Evolutionary conservation across 148 eudicot genomes (phyloP).

Genomic region (Rhododendron vialii): DNA sequence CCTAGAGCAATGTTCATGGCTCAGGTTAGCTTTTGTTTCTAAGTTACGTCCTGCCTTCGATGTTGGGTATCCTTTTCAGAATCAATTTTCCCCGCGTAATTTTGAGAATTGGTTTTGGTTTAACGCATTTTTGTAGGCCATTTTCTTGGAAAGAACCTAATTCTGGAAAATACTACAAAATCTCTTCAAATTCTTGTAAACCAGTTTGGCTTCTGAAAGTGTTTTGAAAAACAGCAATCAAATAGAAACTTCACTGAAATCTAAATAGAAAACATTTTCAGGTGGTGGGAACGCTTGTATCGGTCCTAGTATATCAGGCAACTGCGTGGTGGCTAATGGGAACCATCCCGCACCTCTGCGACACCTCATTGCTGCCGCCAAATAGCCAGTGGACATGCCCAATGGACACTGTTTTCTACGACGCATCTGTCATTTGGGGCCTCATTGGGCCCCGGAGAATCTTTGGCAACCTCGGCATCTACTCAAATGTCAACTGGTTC

Average conservation of each 20-base stretch:
- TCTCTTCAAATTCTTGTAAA: background rate
- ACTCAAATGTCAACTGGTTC: slow-evolving; percentile 49
- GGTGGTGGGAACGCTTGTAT: slow-evolving; percentile 54
- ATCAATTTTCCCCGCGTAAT: background rate
- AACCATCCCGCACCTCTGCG: slow-evolving; percentile 55
- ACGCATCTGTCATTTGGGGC: slow-evolving; percentile 80
- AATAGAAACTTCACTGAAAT: background rate
- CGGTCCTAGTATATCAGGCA: slow-evolving; percentile 54
- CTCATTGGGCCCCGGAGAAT: slow-evolving; percentile 66
- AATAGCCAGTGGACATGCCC: slow-evolving; percentile 71
- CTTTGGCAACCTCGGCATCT: slow-evolving; percentile 61
- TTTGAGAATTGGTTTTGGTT: background rate
- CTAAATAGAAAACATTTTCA: slow-evolving; percentile 5
- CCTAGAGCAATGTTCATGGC: slow-evolving; percentile 77
- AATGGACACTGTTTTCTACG: slow-evolving; percentile 53
- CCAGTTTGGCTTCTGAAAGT: no score
- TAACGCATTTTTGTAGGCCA: background rate
- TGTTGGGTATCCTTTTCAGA: background rate
- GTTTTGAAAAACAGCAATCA: no score
- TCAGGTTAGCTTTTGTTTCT: slow-evolving; percentile 32
- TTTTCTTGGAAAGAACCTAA: background rate
- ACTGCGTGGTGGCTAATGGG: slow-evolving; percentile 83
- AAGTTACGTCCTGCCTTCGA: background rate
- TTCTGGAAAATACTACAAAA: no score
- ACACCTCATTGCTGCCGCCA: slow-evolving; percentile 39